These are phyloP conservation scores for Erysimum cheiri DNA, from an alignment of 441 rosid genomes.

Conservation along the genomic window DNA sequence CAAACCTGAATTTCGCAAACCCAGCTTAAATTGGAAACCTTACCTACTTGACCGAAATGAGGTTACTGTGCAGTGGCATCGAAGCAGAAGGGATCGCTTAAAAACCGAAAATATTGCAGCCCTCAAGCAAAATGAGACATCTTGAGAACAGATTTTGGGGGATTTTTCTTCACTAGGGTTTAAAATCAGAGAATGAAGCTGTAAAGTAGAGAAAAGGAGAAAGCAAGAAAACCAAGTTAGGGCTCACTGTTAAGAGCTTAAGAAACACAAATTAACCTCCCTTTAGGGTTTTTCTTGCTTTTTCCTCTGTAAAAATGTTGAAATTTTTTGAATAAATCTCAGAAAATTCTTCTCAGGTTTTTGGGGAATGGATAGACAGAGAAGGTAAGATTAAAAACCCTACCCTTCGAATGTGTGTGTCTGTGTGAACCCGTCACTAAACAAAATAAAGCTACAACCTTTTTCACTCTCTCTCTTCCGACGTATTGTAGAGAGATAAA, in stretches of 20 bases:
- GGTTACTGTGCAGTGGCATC: constrained; percentile 62
- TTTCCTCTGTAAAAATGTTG: constrained; percentile 47
- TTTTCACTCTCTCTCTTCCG: constrained; percentile 26
- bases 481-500: constrained; percentile 35
- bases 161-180: constrained; percentile 42
- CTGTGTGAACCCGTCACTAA: constrained; percentile 37
- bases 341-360: constrained; percentile 41
- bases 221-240: constrained; percentile 38
- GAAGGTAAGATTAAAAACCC: constrained; percentile 67
- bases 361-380: constrained; percentile 44
- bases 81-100: constrained; percentile 46
- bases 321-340: constrained; percentile 38
- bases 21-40: constrained; percentile 37
- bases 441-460: constrained; percentile 30
- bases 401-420: constrained; percentile 45
- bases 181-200: constrained; percentile 39
- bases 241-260: constrained; percentile 40
- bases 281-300: constrained; percentile 48
- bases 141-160: constrained; percentile 41
- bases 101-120: constrained; percentile 32
- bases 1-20: constrained; percentile 45
- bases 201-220: constrained; percentile 22
- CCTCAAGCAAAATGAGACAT: constrained; percentile 46
- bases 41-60: constrained; percentile 60
- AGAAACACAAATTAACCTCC: constrained; percentile 37